These are phyloP conservation scores for Thielaviopsis populi DNA, from an alignment of 2,329 filamentous ascomycete genomes.

Conservation along the genomic window DNA sequence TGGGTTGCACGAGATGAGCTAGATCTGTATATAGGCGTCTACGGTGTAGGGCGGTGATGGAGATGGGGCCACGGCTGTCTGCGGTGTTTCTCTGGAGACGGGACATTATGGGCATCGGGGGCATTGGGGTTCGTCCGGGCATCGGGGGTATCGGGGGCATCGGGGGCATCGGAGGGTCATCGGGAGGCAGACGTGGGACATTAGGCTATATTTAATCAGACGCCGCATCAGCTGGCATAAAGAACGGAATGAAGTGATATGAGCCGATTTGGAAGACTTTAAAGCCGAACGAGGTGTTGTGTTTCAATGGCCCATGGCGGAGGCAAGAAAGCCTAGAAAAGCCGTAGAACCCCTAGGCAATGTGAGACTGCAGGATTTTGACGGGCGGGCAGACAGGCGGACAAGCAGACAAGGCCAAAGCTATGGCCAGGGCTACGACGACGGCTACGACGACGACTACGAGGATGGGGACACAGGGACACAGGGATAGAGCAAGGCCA, in stretches of 20 bases:
- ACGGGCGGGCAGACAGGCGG: constrained; percentile 2
- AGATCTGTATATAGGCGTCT: no score
- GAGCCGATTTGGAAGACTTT: not conserved
- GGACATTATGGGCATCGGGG: no score
- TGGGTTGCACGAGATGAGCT: not conserved
- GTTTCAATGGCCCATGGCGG: not conserved
- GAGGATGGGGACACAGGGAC: no score
- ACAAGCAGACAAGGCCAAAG: not conserved
- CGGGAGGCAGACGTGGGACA: not conserved
- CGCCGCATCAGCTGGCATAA: not conserved
- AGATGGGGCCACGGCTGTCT: no score
- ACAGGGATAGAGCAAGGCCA: no score
- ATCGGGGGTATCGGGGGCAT: no score
- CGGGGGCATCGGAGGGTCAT: no score
- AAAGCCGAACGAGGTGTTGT: not conserved
- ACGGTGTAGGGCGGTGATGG: no score
- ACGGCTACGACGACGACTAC: no score
- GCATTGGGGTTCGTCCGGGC: no score
- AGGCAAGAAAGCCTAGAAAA: not conserved
- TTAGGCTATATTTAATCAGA: not conserved
- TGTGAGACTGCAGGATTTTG: not conserved
- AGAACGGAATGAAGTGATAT: not conserved
- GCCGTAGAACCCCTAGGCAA: not conserved
- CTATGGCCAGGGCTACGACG: not conserved
- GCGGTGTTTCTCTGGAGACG: no score